phyloP scores from a whole-genome alignment of 2,329 filamentous ascomycete genomes.

The Penicillium sp. region DNA sequence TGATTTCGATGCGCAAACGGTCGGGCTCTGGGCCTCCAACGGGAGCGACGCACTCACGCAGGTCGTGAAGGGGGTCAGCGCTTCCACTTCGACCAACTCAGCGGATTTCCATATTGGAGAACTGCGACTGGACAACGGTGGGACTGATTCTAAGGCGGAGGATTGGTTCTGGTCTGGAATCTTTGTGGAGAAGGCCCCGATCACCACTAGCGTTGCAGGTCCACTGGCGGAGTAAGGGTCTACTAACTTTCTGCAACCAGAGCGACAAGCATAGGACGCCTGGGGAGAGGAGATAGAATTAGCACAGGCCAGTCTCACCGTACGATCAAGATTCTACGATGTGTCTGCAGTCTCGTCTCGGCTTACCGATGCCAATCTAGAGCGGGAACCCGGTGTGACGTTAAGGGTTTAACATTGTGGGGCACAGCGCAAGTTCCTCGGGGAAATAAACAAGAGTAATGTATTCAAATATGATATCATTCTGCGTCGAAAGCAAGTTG shows the following conservation, averaged over 20 bases:
- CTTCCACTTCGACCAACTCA: conserved; percentile 67
- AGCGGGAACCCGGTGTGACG: not conserved
- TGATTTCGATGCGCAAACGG: conserved; percentile 65
- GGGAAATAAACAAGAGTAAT: conserved; percentile 9
- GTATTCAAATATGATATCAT: conserved; percentile 4
- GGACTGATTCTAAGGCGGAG: conserved; percentile 59
- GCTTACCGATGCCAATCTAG: not conserved
- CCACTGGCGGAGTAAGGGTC: conserved; percentile 19
- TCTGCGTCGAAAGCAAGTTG: not conserved
- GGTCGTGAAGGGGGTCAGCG: conserved; percentile 64
- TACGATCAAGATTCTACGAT: not conserved
- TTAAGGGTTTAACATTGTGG: not conserved
- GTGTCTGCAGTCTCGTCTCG: not conserved
- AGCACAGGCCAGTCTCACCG: not conserved
- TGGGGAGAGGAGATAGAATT: not conserved
- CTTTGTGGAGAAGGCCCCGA: conserved; percentile 66
- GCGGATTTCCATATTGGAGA: conserved; percentile 75
- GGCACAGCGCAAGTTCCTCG: not conserved
- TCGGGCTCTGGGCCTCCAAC: conserved; percentile 73
- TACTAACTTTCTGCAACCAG: too few species aligned
- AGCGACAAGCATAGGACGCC: not conserved
- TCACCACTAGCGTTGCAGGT: conserved; percentile 46
- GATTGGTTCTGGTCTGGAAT: conserved; percentile 75
- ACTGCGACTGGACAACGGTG: conserved; percentile 64
- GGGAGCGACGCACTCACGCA: conserved; percentile 61